phyloP scores from a whole-genome alignment of 2,329 filamentous ascomycete genomes.

The Nigrograna mackinnonii region DNA sequence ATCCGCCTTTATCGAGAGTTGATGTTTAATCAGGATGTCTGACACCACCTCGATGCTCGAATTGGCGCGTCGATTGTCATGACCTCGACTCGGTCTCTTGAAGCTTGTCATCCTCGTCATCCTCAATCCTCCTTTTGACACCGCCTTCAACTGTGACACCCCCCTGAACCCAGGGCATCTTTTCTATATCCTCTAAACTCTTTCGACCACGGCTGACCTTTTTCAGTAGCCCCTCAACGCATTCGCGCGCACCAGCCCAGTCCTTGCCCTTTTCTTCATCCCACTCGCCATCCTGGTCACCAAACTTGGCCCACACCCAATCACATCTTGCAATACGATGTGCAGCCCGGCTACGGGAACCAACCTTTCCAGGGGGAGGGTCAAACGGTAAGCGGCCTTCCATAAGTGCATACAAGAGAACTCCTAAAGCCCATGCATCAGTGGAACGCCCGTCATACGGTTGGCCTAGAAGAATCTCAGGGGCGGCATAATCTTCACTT shows the following conservation, averaged over 20 bases:
- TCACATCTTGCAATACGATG: conserved; percentile 96
- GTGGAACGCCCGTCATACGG: conserved; percentile 90
- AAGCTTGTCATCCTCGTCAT: conserved; percentile 34
- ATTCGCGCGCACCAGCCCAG: conserved; percentile 74
- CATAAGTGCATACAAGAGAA: conserved; percentile 88
- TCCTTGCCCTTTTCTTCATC: conserved; percentile 68
- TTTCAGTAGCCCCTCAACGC: conserved; percentile 83
- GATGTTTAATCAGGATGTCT: no score
- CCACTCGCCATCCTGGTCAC: conserved; percentile 83
- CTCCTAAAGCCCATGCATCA: conserved; percentile 94
- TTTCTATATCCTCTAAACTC: conserved; percentile 72
- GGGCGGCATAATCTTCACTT: conserved; percentile 95
- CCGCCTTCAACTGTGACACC: conserved; percentile 71
- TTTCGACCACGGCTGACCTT: conserved; percentile 76
- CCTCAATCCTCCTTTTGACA: conserved; percentile 56
- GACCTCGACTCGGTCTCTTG: no score
- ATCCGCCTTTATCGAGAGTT: no score
- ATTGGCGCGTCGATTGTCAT: no score
- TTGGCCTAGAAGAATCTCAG: conserved; percentile 93
- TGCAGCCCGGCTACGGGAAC: conserved; percentile 74
- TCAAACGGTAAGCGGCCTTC: conserved; percentile 95
- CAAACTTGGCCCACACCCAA: conserved; percentile 92
- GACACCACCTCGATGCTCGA: no score
- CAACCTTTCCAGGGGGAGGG: conserved; percentile 78
- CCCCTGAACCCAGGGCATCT: conserved; percentile 73